phyloP scores from a whole-genome alignment of 1,284 basidiomycete species.

The Phylloboletellus chloephorus region DNA sequence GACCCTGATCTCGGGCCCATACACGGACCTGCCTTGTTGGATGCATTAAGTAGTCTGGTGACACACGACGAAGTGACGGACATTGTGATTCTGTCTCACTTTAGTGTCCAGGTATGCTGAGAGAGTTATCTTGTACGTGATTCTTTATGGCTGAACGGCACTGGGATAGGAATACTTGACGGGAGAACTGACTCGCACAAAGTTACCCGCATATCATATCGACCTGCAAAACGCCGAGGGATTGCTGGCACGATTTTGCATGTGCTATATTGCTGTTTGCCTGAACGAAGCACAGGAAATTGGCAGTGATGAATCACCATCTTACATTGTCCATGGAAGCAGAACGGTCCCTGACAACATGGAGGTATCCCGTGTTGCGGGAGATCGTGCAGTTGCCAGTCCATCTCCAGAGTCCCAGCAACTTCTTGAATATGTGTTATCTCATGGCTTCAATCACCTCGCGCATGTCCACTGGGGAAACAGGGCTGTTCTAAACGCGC shows the following conservation, averaged over 20 bases:
- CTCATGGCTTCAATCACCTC: conserved; percentile 6
- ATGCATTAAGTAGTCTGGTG: conserved; percentile 10
- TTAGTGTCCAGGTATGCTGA: conserved; percentile 2
- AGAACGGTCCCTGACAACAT: too few species aligned
- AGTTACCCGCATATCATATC: not conserved
- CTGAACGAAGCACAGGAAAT: not conserved
- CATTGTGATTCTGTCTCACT: conserved; percentile 8
- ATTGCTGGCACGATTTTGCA: conserved; percentile 1
- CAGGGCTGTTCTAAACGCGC: not conserved
- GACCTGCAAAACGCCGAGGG: not conserved
- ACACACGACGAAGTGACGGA: conserved; percentile 3
- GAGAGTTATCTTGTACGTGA: not conserved
- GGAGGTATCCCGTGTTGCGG: not conserved
- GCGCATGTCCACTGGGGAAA: not conserved
- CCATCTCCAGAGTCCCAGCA: not conserved
- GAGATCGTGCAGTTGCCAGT: not conserved
- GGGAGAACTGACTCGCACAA: not conserved
- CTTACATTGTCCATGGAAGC: not conserved
- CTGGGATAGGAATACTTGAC: conserved; percentile 7
- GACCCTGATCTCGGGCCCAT: conserved; percentile 1
- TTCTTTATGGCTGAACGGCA: not conserved
- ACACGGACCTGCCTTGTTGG: conserved; percentile 8
- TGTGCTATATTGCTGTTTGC: conserved; percentile 4
- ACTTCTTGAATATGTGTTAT: conserved; percentile 5
- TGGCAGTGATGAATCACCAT: not conserved